A percentile compares a stretch with the other conserved stretches of the same genome.
Conservation (phyloP, 2,329 filamentous ascomycete species). For the Pestalotiopsis sp. region DNA sequence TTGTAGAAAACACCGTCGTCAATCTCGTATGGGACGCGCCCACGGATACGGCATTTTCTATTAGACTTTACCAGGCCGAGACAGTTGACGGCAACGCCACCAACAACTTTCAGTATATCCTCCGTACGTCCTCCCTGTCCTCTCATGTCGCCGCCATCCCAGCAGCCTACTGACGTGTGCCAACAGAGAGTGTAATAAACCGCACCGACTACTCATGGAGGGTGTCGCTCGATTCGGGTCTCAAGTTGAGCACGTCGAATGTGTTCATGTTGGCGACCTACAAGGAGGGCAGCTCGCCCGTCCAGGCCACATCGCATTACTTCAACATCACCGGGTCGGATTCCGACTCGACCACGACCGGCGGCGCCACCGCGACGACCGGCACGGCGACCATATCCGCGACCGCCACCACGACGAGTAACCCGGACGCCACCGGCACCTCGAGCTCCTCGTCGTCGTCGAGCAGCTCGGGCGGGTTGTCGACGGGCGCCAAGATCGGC, state of each 20-base stretch:
- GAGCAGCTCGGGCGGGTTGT: neutral
- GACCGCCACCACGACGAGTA: neutral
- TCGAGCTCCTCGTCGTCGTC: neutral
- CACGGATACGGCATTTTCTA: neutral
- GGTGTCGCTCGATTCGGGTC: neutral
- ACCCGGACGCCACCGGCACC: neutral
- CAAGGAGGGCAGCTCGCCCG: neutral
- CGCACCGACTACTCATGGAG: neutral
- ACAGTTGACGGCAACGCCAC: neutral
- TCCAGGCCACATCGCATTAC: neutral
- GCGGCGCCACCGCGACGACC: neutral
- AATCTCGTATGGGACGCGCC: neutral
- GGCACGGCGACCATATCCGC: neutral
- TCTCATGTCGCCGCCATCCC: neutral
- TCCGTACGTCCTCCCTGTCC: neutral
- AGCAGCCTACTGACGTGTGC: neutral
- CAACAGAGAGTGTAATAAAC: neutral
- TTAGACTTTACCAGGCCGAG: neutral
- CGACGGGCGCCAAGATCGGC: neutral
- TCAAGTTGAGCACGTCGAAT: neutral
- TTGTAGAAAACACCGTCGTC: neutral
- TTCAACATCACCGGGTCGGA: neutral
- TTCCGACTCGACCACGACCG: neutral
- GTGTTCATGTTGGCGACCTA: neutral
- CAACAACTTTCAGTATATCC: neutral